These are phyloP conservation scores for Mucor racemosus DNA, from an alignment of 371 early-diverging fungal genomes.

Conservation along the genomic window DNA sequence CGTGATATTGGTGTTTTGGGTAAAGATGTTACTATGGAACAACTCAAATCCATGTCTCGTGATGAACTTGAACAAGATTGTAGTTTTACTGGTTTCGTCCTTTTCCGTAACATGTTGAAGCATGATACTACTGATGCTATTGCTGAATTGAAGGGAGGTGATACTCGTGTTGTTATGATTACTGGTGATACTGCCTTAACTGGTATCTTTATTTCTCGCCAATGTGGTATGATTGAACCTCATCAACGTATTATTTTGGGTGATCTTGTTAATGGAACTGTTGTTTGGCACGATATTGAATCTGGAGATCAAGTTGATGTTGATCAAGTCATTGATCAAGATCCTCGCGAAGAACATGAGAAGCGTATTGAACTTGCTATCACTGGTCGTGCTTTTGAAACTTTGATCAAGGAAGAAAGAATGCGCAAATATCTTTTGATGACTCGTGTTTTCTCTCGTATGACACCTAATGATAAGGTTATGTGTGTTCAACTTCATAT, in stretches of 20 bases:
- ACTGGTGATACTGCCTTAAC: slow-evolving; percentile 94
- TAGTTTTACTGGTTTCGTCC: slow-evolving; percentile 73
- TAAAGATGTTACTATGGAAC: slow-evolving; percentile 41
- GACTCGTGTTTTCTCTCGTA: slow-evolving; percentile 77
- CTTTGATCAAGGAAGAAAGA: slow-evolving; percentile 38
- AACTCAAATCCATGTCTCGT: slow-evolving; percentile 55
- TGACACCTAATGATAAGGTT: slow-evolving; percentile 79
- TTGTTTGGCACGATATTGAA: slow-evolving; percentile 62
- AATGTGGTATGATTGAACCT: slow-evolving; percentile 73
- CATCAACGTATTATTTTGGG: slow-evolving; percentile 57
- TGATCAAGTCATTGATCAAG: slow-evolving; percentile 33
- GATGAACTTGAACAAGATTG: slow-evolving; percentile 72
- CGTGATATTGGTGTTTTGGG: slow-evolving; percentile 56
- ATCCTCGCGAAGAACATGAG: slow-evolving; percentile 37
- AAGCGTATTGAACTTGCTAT: slow-evolving; percentile 68
- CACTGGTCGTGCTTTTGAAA: slow-evolving; percentile 73
- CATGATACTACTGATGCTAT: slow-evolving; percentile 77
- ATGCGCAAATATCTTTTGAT: slow-evolving; percentile 54
- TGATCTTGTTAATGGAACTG: slow-evolving; percentile 37
- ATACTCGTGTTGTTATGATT: slow-evolving; percentile 84
- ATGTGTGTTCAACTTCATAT: slow-evolving; percentile 76
- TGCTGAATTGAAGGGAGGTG: slow-evolving; percentile 74
- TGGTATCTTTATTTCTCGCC: slow-evolving; percentile 82
- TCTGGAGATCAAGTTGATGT: slow-evolving; percentile 46
- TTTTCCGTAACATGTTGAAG: slow-evolving; percentile 93